phyloP scores from a whole-genome alignment of 495 filamentous ascomycete genomes.

The Bathelium albidoporum region DNA sequence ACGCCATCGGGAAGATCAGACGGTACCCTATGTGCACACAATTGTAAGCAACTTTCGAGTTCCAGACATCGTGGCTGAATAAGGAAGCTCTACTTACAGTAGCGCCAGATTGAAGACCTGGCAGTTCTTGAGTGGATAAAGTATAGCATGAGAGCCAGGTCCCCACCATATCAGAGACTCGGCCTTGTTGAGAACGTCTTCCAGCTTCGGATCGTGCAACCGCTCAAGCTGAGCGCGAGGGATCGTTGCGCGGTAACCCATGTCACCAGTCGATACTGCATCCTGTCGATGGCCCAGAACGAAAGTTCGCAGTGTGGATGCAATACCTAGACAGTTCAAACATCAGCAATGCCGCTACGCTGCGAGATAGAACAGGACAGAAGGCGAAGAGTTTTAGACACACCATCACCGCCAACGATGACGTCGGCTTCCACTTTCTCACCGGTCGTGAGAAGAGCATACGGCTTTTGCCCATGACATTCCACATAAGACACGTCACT shows the following conservation, averaged over 20 bases:
- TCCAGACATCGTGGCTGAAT: not conserved
- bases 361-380: not conserved
- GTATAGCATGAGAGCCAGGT: not conserved
- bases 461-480: constrained; percentile 37
- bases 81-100: not conserved
- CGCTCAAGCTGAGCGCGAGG: constrained; percentile 5
- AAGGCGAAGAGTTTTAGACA: constrained; percentile 32
- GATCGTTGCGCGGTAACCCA: constrained; percentile 10
- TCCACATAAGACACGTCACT: constrained; percentile 23
- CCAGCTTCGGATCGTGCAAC: not conserved
- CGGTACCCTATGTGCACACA: not conserved
- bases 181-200: not conserved
- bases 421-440: constrained; percentile 26
- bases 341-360: not conserved
- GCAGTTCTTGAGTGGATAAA: not conserved
- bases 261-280: constrained; percentile 7
- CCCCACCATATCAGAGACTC: not conserved
- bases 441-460: constrained; percentile 19
- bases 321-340: constrained; percentile 2
- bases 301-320: constrained; percentile 6
- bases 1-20: constrained; percentile 10
- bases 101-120: not conserved
- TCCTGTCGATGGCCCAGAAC: constrained; percentile 16
- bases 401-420: constrained; percentile 37
- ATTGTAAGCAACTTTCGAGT: not conserved